Evolutionary conservation across 2,329 filamentous ascomycete species (phyloP).

Genomic region (Aspergillus calidoustus): DNA sequence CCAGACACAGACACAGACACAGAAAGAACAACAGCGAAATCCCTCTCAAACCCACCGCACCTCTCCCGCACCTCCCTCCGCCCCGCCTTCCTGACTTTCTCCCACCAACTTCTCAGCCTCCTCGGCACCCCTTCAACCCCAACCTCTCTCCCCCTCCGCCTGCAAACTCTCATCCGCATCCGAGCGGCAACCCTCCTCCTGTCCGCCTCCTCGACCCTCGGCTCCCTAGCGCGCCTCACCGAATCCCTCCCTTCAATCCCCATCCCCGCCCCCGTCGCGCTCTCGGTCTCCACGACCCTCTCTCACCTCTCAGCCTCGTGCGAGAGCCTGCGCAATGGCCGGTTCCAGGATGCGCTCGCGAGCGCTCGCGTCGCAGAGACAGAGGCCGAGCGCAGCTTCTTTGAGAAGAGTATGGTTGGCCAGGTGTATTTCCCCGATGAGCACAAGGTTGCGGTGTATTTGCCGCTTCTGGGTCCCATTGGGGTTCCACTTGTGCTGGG

Average conservation of each 20-base stretch:
- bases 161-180: slow-evolving; percentile 84
- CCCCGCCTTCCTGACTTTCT: slow-evolving; percentile 85
- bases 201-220: slow-evolving; percentile 89
- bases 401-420: slow-evolving; percentile 98
- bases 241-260: slow-evolving; percentile 85
- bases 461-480: slow-evolving; percentile 87
- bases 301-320: slow-evolving; percentile 78
- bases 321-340: slow-evolving; percentile 65
- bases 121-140: slow-evolving; percentile 82
- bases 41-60: slow-evolving; percentile 43
- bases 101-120: slow-evolving; percentile 84
- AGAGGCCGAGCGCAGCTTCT: slow-evolving; percentile 92
- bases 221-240: slow-evolving; percentile 86
- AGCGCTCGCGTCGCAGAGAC: slow-evolving; percentile 84
- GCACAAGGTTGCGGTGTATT: slow-evolving; percentile 95
- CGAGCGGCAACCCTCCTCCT: slow-evolving; percentile 83
- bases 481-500: slow-evolving; percentile 88
- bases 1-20: slow-evolving; percentile 25
- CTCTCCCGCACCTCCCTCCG: slow-evolving; percentile 71
- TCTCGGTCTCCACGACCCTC: slow-evolving; percentile 81
- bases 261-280: slow-evolving; percentile 84
- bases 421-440: slow-evolving; percentile 99
- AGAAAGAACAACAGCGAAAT: not conserved
- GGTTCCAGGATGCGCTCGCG: slow-evolving; percentile 70
- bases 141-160: slow-evolving; percentile 76